Evolutionary conservation across 306 rosid genomes (phyloP), one percentile per base, ranked within the genome.

Genomic region (Cucurbita ficifolia): DNA sequence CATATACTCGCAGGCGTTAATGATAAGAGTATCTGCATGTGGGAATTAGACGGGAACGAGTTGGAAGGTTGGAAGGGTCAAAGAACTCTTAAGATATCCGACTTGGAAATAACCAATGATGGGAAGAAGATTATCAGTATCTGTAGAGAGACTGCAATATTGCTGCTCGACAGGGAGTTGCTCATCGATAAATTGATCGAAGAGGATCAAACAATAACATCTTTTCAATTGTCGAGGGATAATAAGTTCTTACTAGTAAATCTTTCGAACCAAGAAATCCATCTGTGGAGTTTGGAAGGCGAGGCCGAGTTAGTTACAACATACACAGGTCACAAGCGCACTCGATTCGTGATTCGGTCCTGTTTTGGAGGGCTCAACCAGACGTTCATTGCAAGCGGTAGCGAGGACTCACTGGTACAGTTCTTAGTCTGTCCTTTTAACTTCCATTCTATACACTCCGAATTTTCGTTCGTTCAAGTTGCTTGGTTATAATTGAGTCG

Each of bases 341-440:
- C 85, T 64, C 90, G 99, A 33, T 95, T 88, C 77, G 19, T 95
- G 64, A 88, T 95, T 79, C 86, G 96, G 81, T 91, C 99, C 57
- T 95, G 99, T 84, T 95, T 95, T 73, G 99, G 99, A 70, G 99
- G 99, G 74, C 87, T 87, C 50, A 82, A 87, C 43, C 89, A 95
- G 87, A 82, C 93, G 76, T 95, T 95, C 75, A 79, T 95, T 82
- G 99, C 97, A 75, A 89, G 99, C 63, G 99, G 99, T 72, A 91
- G 99, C 81, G 99, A 95, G 90, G 99, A 95, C 81, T 95, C 99
- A 67, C 96, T 86, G 99, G 99, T 95, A 95, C 77, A 60, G 39
- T 77, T 79, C 79, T 76, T 17, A 43, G 53, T 58, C 24, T n/a
- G 38, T 63, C 51, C 75, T 77, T 58, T 51, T 19, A 45, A 58